phyloP scores from a whole-genome alignment of 2,329 filamentous ascomycete species.

The Penicillium sp. region DNA sequence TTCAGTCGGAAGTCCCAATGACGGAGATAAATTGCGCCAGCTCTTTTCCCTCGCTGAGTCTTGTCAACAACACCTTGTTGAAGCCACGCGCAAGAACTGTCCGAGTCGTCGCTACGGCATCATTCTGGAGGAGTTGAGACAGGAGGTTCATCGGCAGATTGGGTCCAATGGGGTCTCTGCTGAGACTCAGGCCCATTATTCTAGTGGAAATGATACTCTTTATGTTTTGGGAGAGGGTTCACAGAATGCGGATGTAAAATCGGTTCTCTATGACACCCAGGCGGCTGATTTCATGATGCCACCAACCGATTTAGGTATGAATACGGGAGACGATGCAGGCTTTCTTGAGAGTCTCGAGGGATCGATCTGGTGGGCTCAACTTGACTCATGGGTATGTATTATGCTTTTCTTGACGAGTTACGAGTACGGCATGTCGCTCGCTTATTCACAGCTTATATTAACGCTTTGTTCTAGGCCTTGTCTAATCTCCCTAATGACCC shows the following conservation, averaged over 20 bases:
- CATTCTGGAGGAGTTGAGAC: slow-evolving; percentile 47
- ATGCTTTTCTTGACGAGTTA: not conserved
- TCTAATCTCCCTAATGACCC: slow-evolving; percentile 34
- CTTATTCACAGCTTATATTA: not conserved
- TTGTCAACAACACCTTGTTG: slow-evolving; percentile 47
- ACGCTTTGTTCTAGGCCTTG: slow-evolving; percentile 29
- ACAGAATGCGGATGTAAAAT: slow-evolving; percentile 1
- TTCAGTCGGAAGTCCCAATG: slow-evolving; percentile 18
- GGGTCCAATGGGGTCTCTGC: slow-evolving; percentile 15
- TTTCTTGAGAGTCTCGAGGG: slow-evolving; percentile 38
- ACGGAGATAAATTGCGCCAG: slow-evolving; percentile 25
- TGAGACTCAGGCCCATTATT: not conserved
- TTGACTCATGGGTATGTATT: slow-evolving; percentile 39
- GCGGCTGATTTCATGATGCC: slow-evolving; percentile 21
- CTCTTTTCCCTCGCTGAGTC: slow-evolving; percentile 45
- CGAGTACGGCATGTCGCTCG: not conserved
- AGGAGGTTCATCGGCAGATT: slow-evolving; percentile 42
- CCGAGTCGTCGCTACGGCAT: slow-evolving; percentile 50
- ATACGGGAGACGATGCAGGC: slow-evolving; percentile 26
- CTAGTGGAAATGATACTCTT: not conserved
- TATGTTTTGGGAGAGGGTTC: not conserved
- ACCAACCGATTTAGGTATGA: slow-evolving; percentile 19
- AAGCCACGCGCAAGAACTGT: slow-evolving; percentile 48
- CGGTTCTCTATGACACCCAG: slow-evolving; percentile 13
- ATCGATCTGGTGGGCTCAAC: slow-evolving; percentile 39